Base-by-base conservation (phyloP, 768 basidiomycete species). In the Cyclocybe aegerita region DNA sequence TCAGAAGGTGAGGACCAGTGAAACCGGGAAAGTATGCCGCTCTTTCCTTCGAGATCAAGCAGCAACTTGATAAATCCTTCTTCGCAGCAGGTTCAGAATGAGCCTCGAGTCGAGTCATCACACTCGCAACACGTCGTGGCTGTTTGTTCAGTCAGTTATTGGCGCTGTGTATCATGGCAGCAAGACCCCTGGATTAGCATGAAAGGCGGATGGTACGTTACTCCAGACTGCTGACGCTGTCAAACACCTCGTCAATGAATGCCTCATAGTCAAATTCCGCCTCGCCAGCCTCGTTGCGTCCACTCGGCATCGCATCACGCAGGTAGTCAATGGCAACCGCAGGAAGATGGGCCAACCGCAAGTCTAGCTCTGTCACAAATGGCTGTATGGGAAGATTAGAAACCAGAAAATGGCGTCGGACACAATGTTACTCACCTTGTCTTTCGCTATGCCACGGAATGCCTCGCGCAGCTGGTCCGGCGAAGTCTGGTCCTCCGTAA, bases 401-500 rank as follows among this genome's bases (percentile, higher is more conserved):
- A 35, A 39, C 29, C n/a, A 57, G 57, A 62, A 49, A 65, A 46
- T 47, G 56, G 39, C 50, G 51, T 41, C 17, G 12, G 50, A 53
- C 30, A 36, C 4, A 37, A 46, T 39, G 38, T 35, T 39, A 35
- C 76, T 30, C 47, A 90, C 95, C 82, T 98, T 98, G 64, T 93
- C 88, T 8, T 76, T 80, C 1, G 95, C 93, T 11, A 97, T 89
- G 3, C 90, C 90, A 29, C 91, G 85, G 83, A 99, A 99, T 1
- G 95, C 85, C 51, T 93, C 93, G 14, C 89, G 84, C 57, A 99
- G 79, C 62, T 98, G 96, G 36, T 94, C 93, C 0, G 88, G 81
- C 3, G 94, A 89, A 3, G 92, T 93, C 49, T 97, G 92, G 64
- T 99, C 97, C 70, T 98, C 95, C 29, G 84, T 94, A 53, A 97